Conservation (phyloP, 805 yeast genomes). For the Saccharomycopsis babjevae region DNA sequence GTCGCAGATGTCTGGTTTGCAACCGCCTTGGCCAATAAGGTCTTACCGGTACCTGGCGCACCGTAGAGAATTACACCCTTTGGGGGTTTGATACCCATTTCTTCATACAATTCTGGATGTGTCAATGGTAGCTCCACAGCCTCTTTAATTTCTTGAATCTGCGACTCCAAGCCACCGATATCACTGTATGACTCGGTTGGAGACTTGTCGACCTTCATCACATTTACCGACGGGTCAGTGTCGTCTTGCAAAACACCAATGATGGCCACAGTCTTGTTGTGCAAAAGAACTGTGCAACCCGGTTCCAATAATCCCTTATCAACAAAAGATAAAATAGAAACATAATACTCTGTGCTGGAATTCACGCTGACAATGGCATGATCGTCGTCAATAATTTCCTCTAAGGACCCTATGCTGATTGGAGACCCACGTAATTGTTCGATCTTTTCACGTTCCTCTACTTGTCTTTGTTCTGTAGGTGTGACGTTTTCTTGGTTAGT, state of each 20-base stretch:
- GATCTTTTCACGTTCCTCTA: slow-evolving; percentile 89
- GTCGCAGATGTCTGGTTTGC: slow-evolving; percentile 98
- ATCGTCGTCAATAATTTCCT: slow-evolving; percentile 95
- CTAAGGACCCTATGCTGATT: slow-evolving; percentile 91
- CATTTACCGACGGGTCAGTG: slow-evolving; percentile 95
- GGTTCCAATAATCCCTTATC: slow-evolving; percentile 95
- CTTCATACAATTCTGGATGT: slow-evolving; percentile 94
- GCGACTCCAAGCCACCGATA: slow-evolving; percentile 91
- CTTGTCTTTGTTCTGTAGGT: slow-evolving; percentile 94
- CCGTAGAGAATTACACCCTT: slow-evolving; percentile 96
- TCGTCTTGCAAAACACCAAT: slow-evolving; percentile 99
- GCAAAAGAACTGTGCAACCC: slow-evolving; percentile 90
- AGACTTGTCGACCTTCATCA: slow-evolving; percentile 95
- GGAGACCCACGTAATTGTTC: slow-evolving; percentile 96
- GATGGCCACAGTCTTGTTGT: slow-evolving; percentile 89
- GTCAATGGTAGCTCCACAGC: slow-evolving; percentile 92
- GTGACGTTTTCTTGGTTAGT: slow-evolving; percentile 89
- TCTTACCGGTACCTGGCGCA: slow-evolving; percentile 97
- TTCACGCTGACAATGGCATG: slow-evolving; percentile 96
- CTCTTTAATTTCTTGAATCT: slow-evolving; percentile 96
- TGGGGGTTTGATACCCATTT: slow-evolving; percentile 98
- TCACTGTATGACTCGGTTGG: slow-evolving; percentile 96
- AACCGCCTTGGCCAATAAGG: slow-evolving; percentile 91
- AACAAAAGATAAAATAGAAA: slow-evolving; percentile 89
- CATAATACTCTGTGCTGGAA: slow-evolving; percentile 96